Evolutionary conservation across 2,329 filamentous ascomycete genomes (phyloP), one percentile per base, ranked within the genome.

Genomic region (Alternaria infectoria): DNA sequence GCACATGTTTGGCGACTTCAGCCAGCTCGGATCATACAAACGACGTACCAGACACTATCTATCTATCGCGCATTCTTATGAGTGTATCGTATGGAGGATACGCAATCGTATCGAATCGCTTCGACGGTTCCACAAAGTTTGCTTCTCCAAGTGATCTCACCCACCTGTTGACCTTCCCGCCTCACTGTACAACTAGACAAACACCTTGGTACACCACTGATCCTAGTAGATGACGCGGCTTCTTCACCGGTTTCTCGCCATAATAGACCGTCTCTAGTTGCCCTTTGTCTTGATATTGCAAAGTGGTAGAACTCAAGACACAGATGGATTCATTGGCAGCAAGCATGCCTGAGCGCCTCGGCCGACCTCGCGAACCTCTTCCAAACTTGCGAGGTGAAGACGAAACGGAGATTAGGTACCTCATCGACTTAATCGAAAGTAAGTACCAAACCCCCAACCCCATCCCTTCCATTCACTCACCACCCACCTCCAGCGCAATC

Each of bases 351-450:
- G 57, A 64, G 28, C 57, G 36, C 28, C 19, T 55, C 25, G 30
- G 40, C 2, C 58, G 43, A n/a, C 23, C 26, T 3, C 26, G 50
- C 32, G 55, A 56, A 4, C 25, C 58, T 1, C 59, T 59, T 15
- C 70, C 67, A 3, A 70, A 69, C 23, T 36, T 71, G 2, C 63
- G 71, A 8, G 67, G 68, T 28, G 71, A 74, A 64, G 65, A 72
- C 25, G 71, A 74, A 58, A 52, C 57, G 2, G 69, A 72, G 21
- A 52, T 72, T 0, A 52, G 57, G 11, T 62, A 66, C 15, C 52
- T 74, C 2, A 55, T 49, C 2, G 51, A 57, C 8, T 21, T 71
- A 13, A 72, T 72, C 12, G 69, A 72, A 54, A 59, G 71, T 69
- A 64, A 15, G 57, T 55, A 36, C 32, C 32, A 5, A n/a, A 36